Base-by-base conservation (phyloP, 2,329 filamentous ascomycete species). In the Hypocreales sp. region DNA sequence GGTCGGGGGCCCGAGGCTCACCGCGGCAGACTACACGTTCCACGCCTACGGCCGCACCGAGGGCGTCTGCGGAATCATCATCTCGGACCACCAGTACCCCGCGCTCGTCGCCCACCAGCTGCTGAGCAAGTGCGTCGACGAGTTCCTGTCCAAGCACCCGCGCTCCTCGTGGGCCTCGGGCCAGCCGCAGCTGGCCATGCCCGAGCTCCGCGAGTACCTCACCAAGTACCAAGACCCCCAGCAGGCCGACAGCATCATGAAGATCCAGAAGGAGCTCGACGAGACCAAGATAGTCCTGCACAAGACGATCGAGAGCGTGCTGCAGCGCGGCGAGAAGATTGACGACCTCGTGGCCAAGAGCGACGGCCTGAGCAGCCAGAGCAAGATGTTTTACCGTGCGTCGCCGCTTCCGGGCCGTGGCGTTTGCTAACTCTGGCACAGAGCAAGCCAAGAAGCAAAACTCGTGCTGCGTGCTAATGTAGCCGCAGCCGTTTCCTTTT, bases 231-330 rank as follows among this genome's bases (percentile, higher is more conserved):
- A 93, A 60, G 80, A 94, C 51, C 84, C 87, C 9, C 64, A 75
- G 46, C 70, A 92, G 57, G 86, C 83, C 39, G 84, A 92, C 58
- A 87, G 77, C 55, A 92, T 95, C 49, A 72, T 83, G 64, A 86
- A 83, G 66, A 94, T 98, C 44, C 87, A 95, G 56, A 79, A 83
- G 58, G 84, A 98, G 60, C 66, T 98, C 35, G 86, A 95, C 47
- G 86, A 94, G 65, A 95, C 87, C 34, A 95, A 94, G 69, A 86
- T 92, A 47, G 78, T 93, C 33, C 65, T 98, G 43, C 84, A 95
- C 60, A 92, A 95, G 70, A 94, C 90, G 24, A 94, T 93, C 44
- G 79, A 92, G 61, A 80, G 72, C 45, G 75, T 66, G 28, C 55
- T 94, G 45, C 78, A 94, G 62, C 71, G 90, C 35, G 90, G 86